A percentile compares a stretch with the other conserved stretches of the same genome.
Evolutionary conservation across 2,329 filamentous ascomycete species (phyloP).

Genomic region (Apiospora koreana): DNA sequence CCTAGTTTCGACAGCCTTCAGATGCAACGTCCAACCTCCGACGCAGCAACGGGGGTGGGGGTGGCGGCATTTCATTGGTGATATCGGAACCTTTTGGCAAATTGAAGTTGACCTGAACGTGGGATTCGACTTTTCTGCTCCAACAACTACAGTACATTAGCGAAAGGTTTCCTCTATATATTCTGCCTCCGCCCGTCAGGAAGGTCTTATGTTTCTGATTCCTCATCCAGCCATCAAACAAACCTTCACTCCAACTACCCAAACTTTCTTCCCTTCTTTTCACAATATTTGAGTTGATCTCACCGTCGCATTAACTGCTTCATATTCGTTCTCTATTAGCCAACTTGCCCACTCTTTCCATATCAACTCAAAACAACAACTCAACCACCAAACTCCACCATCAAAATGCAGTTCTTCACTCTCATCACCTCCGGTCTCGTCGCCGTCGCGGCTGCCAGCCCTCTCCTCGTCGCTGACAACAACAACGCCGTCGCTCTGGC

Average conservation of each 20-base stretch:
- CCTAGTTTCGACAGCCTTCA: neutral
- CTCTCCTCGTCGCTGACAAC: neutral
- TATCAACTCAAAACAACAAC: neutral
- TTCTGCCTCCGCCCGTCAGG: neutral
- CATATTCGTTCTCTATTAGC: neutral
- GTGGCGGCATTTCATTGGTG: neutral
- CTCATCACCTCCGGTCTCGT: constrained; percentile 4
- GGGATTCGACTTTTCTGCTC: neutral
- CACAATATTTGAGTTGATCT: constrained; percentile 5
- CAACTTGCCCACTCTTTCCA: neutral
- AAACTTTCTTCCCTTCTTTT: neutral
- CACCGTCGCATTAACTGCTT: neutral
- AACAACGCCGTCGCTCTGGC: neutral
- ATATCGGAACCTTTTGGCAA: neutral
- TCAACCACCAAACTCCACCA: neutral
- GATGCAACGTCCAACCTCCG: neutral
- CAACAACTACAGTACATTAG: neutral
- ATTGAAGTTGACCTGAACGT: neutral
- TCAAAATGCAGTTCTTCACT: constrained; percentile 3
- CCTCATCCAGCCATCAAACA: neutral
- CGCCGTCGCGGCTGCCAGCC: constrained; percentile 3
- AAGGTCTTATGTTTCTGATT: neutral
- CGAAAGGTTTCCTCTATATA: neutral
- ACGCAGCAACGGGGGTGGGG: neutral
- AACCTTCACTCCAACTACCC: neutral